A percentile compares a stretch with the other conserved stretches of the same genome.
Evolutionary conservation across 129 eudicot species (phyloP).

Genomic region (Logfia minima): DNA sequence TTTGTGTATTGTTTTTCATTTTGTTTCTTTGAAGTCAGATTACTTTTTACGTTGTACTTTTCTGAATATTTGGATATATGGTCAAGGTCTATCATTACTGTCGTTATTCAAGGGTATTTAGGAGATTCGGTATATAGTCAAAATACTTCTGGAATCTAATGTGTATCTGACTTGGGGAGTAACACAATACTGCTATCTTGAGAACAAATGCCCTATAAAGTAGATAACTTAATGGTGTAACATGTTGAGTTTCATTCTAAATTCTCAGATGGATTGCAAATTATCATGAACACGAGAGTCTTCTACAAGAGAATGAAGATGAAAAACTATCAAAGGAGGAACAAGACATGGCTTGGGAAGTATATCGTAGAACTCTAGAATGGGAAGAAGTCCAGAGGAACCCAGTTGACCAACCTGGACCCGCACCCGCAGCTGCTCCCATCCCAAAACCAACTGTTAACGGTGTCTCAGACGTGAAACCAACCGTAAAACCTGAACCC

Average conservation of each 20-base stretch:
- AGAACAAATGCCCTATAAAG: background rate
- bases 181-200: background rate
- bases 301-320: slow-evolving; percentile 95
- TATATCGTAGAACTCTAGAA: slow-evolving; percentile 63
- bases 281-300: slow-evolving; percentile 93
- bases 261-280: slow-evolving; percentile 84
- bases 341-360: slow-evolving; percentile 99
- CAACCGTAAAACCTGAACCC: slow-evolving; percentile 23
- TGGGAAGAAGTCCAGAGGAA: slow-evolving; percentile 79
- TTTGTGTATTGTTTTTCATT: background rate
- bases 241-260: background rate
- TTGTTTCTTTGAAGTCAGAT: background rate
- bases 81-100: background rate
- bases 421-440: slow-evolving; percentile 27
- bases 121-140: background rate
- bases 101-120: background rate
- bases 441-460: slow-evolving; percentile 25
- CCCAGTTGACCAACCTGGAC: slow-evolving; percentile 41
- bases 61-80: background rate
- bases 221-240: background rate
- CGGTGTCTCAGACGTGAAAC: slow-evolving; percentile 35
- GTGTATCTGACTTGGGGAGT: background rate
- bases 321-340: slow-evolving; percentile 95
- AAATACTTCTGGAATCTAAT: background rate
- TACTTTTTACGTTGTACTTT: background rate